Evolutionary conservation across 345 rosid genomes (phyloP).

Genomic region (Abelmoschus esculentus): DNA sequence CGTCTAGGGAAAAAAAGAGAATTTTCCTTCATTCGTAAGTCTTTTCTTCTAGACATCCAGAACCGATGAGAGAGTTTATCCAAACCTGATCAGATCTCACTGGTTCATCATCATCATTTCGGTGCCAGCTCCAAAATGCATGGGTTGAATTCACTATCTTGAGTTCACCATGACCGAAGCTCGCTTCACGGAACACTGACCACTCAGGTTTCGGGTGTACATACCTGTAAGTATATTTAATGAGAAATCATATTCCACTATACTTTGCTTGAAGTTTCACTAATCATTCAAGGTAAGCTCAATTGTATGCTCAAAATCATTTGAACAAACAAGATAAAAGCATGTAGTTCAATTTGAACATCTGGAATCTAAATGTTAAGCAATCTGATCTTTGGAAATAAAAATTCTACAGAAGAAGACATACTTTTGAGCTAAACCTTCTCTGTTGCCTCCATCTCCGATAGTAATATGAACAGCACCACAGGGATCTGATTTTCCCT

Average conservation of each 20-base stretch:
- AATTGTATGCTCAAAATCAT: neutral
- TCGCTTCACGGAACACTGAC: slow-evolving; percentile 95
- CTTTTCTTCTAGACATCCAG: slow-evolving; percentile 53
- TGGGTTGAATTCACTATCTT: slow-evolving; percentile 66
- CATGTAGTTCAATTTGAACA: neutral
- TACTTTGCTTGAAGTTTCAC: neutral
- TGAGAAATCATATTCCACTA: neutral
- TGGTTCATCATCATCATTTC: slow-evolving; percentile 95
- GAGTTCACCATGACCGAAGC: slow-evolving; percentile 19
- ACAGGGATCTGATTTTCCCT: slow-evolving; percentile 59
- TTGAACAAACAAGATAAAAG: neutral
- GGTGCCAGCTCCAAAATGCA: slow-evolving; percentile 92
- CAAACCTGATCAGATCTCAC: slow-evolving; percentile 73
- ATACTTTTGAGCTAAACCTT: slow-evolving; percentile 80
- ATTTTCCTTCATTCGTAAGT: slow-evolving; percentile 35
- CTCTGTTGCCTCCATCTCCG: slow-evolving; percentile 93
- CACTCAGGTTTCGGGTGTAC: slow-evolving; percentile 66
- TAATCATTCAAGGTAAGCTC: neutral
- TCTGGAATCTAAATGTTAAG: neutral
- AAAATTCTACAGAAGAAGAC: slow-evolving; percentile 6
- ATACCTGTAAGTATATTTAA: slow-evolving; percentile 33
- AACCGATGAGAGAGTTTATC: slow-evolving; percentile 61
- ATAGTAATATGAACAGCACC: slow-evolving; percentile 81
- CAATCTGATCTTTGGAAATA: neutral
- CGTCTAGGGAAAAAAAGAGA: slow-evolving; percentile 37